These are phyloP conservation scores for Geranium brycei DNA, from an alignment of 345 rosid species.

Conservation along the genomic window DNA sequence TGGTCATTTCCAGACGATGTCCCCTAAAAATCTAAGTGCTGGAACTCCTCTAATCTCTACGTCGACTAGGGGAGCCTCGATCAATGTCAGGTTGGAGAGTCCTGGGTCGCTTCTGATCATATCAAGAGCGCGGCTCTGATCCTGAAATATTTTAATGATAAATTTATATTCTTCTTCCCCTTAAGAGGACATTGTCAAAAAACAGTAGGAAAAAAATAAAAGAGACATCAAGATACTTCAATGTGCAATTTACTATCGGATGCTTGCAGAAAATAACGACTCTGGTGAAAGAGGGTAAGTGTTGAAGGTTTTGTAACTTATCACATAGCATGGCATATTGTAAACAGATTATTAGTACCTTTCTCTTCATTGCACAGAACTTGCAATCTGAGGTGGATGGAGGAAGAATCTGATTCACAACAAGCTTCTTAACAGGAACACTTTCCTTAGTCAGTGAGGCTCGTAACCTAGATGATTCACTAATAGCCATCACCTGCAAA, in stretches of 20 bases:
- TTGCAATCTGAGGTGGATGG: constrained; percentile 86
- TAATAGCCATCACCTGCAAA: constrained; percentile 84
- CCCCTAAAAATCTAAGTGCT: constrained; percentile 78
- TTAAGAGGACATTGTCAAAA: not conserved
- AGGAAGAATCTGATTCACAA: constrained; percentile 92
- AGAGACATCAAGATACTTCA: not conserved
- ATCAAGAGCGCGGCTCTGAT: constrained; percentile 85
- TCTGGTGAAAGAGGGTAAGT: not conserved
- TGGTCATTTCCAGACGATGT: constrained; percentile 78
- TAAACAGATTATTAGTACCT: constrained; percentile 39
- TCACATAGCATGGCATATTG: not conserved
- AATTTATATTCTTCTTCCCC: not conserved
- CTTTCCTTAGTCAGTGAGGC: constrained; percentile 77
- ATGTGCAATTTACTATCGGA: too few relatives aligned
- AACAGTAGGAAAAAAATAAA: not conserved
- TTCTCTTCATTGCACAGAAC: constrained; percentile 89
- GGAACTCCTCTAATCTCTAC: constrained; percentile 96
- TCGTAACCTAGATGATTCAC: constrained; percentile 71
- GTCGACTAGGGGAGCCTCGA: constrained; percentile 81
- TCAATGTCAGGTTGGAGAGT: constrained; percentile 54
- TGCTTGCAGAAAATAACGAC: not conserved
- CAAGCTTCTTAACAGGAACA: constrained; percentile 80
- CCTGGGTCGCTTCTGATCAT: constrained; percentile 65
- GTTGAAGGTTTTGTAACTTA: not conserved
- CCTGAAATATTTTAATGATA: constrained; percentile 34